Evolutionary conservation across 2,329 filamentous ascomycete genomes (phyloP).

Genomic region (Alternaria sp.): DNA sequence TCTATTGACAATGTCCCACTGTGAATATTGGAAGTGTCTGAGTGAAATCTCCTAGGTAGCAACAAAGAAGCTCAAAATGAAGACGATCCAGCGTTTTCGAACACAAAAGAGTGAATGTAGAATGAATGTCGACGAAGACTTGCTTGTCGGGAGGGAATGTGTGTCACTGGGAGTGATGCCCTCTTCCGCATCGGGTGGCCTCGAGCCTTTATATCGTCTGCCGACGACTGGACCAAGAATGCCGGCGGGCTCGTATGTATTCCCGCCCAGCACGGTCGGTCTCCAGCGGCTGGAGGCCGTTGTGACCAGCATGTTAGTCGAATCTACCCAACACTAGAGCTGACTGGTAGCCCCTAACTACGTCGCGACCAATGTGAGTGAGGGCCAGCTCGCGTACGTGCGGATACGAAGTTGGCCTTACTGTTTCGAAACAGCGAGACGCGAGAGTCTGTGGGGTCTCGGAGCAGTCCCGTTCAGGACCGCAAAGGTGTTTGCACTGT

Average conservation of each 20-base stretch:
- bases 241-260: slow-evolving; percentile 24
- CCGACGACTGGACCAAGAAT: slow-evolving; percentile 22
- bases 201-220: slow-evolving; percentile 31
- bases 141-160: slow-evolving; percentile 40
- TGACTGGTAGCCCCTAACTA: slow-evolving; percentile 27
- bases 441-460: slow-evolving; percentile 26
- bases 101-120: slow-evolving; percentile 39
- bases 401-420: slow-evolving; percentile 18
- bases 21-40: slow-evolving; percentile 9
- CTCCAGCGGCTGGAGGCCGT: slow-evolving; percentile 32
- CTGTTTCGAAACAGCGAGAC: slow-evolving; percentile 43
- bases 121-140: slow-evolving; percentile 46
- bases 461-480: slow-evolving; percentile 19
- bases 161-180: slow-evolving; percentile 38
- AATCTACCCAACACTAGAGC: slow-evolving; percentile 23
- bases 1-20: slow-evolving; percentile 29
- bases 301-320: slow-evolving; percentile 30
- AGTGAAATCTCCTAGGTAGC: slow-evolving; percentile 17
- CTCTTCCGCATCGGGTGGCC: slow-evolving; percentile 27
- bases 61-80: slow-evolving; percentile 34
- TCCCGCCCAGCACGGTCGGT: slow-evolving; percentile 29
- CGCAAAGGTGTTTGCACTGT: slow-evolving; percentile 26
- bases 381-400: slow-evolving; percentile 19
- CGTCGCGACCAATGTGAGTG: slow-evolving; percentile 36
- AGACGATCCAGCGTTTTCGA: slow-evolving; percentile 44